Percentiles rank a stretch among this genome's conserved stretches.
These are phyloP conservation scores for Vanderwaltozyma polyspora DNA, from an alignment of 805 yeast species.

Conservation along the genomic window DNA sequence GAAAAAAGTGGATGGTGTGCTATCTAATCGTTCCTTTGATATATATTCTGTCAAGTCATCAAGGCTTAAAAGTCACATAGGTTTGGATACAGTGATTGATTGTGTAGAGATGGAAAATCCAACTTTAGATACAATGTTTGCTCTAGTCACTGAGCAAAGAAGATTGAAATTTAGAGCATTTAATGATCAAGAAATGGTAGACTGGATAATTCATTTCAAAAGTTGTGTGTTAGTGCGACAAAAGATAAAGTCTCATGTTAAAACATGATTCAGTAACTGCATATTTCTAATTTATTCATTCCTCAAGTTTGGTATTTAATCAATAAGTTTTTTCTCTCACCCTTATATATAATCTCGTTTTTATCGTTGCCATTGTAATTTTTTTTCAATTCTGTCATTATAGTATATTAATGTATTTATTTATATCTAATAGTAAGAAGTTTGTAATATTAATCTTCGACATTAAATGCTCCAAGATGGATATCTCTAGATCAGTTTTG, in stretches of 20 bases:
- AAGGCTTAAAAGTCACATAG: conserved; percentile 6
- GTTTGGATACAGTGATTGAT: conserved; percentile 11
- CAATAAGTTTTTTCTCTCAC: too few relatives aligned
- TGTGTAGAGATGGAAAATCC: conserved; percentile 12
- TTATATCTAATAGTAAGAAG: too few relatives aligned
- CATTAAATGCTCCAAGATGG: too few relatives aligned
- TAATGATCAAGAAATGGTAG: conserved; percentile 14
- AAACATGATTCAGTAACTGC: too few relatives aligned
- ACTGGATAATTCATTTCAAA: conserved; percentile 17
- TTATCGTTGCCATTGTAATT: too few relatives aligned
- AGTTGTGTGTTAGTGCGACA: conserved; percentile 13
- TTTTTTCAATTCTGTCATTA: too few relatives aligned
- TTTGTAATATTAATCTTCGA: too few relatives aligned
- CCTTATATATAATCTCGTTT: too few relatives aligned
- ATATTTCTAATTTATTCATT: too few relatives aligned
- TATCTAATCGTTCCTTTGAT: conserved; percentile 10
- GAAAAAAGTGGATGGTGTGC: conserved; percentile 10
- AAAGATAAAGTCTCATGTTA: neutral
- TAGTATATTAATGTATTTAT: too few relatives aligned
- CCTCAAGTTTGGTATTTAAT: neutral
- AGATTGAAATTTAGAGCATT: conserved; percentile 11
- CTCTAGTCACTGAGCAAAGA: conserved; percentile 11
- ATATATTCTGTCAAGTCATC: conserved; percentile 11
- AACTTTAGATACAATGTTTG: conserved; percentile 8
- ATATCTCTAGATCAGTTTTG: too few relatives aligned